Base-by-base conservation (phyloP, 2,329 filamentous ascomycete genomes). In the Colletotrichum sp. region DNA sequence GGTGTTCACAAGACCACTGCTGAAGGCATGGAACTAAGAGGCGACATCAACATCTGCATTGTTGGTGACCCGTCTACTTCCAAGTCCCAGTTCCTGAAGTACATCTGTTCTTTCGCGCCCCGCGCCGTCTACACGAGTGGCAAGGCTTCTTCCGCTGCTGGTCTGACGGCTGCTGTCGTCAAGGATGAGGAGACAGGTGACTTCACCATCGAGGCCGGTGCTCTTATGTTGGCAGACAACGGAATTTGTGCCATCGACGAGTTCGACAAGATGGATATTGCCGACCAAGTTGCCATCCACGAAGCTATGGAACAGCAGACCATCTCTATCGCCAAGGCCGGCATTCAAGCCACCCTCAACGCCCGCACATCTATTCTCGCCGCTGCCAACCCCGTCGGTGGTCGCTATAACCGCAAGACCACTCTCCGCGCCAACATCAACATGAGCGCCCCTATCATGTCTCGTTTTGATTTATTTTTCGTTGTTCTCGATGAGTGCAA, bases 241-340 rank as follows among this genome's bases (percentile, higher is more conserved):
- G 97, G 97, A 70, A 98, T 99, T 81, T 99, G 97, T 85, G 96
- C 96, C 76, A 99, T 99, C 83, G 97, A 99, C 83, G 97, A 99
- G 84, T 99, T 99, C 81, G 97, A 99, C 91, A 99, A 99, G 88
- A 99, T 99, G 97, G 97, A 99, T 81, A 95, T 99, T 77, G 93
- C 89, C 69, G 97, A 99, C 84, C 97, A 99, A 87, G 97, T 99
- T 71, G 97, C 97, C 79, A 99, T 99, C 82, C 97, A 99, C 90
- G 97, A 99, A 92, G 97, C 97, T 76, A 99, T 99, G 97, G 97
- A 99, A 91, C 97, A 99, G 88, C 97, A 99, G 86, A 99, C 97
- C 7, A 99, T 99, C 79, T 98, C 96, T 10, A 99, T 99, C 81
- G 96, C 97, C 76, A 99, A 99, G 87, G 97, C 97, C 7, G 97